phyloP scores from a whole-genome alignment of 352 stramenopile genomes.

The Halophytophthora polymorphica region DNA sequence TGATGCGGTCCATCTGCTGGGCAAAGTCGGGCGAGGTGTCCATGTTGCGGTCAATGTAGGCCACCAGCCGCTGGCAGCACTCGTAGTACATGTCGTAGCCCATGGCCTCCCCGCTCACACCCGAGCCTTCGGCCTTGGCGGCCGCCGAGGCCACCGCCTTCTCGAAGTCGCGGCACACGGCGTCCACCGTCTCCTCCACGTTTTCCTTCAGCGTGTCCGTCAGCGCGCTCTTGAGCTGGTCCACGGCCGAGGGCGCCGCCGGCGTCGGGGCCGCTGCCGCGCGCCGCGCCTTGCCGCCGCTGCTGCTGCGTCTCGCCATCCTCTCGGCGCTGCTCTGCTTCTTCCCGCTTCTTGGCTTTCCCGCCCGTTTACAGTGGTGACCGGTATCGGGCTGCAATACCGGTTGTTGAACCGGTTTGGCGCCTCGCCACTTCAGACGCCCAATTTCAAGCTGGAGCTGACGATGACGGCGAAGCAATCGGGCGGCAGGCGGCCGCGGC shows the following conservation, averaged over 20 bases:
- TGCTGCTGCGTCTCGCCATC: background rate
- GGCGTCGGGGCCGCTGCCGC: background rate
- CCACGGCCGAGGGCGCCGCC: conserved; percentile 9
- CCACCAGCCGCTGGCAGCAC: conserved; percentile 53
- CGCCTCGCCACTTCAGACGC: no score
- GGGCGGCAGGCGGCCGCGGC: conserved; percentile 15
- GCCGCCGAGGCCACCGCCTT: conserved; percentile 11
- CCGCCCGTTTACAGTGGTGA: no score
- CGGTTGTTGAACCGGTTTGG: no score
- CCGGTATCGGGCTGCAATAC: no score
- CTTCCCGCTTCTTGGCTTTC: no score
- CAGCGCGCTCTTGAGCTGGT: conserved; percentile 34
- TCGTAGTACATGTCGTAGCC: conserved; percentile 62
- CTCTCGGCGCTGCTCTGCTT: no score
- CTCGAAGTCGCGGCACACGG: conserved; percentile 47
- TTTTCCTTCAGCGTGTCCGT: conserved; percentile 40
- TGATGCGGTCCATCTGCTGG: conserved; percentile 68
- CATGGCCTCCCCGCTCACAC: conserved; percentile 6
- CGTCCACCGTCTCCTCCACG: conserved; percentile 46
- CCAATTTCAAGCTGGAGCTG: background rate
- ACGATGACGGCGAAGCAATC: no score
- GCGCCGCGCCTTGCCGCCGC: conserved; percentile 17
- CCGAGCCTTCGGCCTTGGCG: background rate
- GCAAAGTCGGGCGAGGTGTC: conserved; percentile 50
- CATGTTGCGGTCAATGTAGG: conserved; percentile 68